Percentiles rank a stretch among this genome's conserved stretches.
Evolutionary conservation across 495 filamentous ascomycete species (phyloP).

Genomic region (Jackrogersella multiformis): DNA sequence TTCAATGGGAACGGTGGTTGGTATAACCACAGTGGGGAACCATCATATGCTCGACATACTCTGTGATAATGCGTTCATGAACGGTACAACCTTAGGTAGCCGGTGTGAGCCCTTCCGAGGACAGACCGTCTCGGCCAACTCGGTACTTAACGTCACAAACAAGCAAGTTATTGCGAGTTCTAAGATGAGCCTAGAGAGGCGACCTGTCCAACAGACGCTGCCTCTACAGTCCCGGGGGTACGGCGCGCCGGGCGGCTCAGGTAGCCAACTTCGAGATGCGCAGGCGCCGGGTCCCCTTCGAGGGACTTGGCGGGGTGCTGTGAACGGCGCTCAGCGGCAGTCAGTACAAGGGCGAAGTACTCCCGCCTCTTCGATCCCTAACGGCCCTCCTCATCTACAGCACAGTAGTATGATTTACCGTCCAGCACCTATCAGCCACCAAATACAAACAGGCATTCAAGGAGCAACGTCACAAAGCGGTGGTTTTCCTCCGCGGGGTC

Average conservation of each 20-base stretch:
- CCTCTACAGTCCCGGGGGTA: conserved; percentile 67
- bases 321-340: conserved; percentile 52
- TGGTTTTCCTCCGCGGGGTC: conserved; percentile 38
- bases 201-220: conserved; percentile 66
- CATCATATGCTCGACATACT: conserved; percentile 88
- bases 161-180: conserved; percentile 81
- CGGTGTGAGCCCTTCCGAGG: conserved; percentile 96
- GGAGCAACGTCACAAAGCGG: conserved; percentile 24
- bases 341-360: conserved; percentile 50
- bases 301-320: conserved; percentile 76
- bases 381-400: conserved; percentile 56
- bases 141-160: conserved; percentile 86
- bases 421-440: conserved; percentile 42
- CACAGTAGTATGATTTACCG: conserved; percentile 55
- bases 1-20: conserved; percentile 88
- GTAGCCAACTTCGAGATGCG: conserved; percentile 71
- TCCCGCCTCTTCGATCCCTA: conserved; percentile 48
- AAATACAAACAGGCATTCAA: conserved; percentile 33
- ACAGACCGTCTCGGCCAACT: conserved; percentile 83
- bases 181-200: conserved; percentile 69
- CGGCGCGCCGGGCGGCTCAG: conserved; percentile 63
- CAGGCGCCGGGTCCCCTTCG: conserved; percentile 71
- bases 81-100: conserved; percentile 85
- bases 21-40: conserved; percentile 84
- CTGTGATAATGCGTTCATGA: conserved; percentile 95